Evolutionary conservation across 495 filamentous ascomycete genomes (phyloP), one percentile per base, ranked within the genome.

Genomic region (Melanomma pulvis-pyrius): DNA sequence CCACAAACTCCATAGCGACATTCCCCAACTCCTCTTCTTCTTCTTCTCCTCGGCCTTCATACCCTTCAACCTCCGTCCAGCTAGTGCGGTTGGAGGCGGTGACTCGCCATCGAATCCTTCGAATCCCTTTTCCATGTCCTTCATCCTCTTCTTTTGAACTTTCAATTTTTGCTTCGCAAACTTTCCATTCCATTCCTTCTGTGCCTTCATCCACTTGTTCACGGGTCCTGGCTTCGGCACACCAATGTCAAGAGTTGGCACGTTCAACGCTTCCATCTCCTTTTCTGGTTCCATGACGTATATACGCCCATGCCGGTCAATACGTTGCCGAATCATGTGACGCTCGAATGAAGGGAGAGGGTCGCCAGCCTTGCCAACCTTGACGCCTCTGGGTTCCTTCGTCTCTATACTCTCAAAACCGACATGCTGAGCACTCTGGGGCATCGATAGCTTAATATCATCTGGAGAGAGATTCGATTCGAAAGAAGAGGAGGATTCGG

Each of bases 241-340:
- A 9, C 93, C 93, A 28, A 98, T 82, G 2, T 86, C 79, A 2
- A 84, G 81, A 0, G 81, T 79, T 2, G 83, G 79, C 25, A 94
- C 78, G 21, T 80, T 77, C 41, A 92, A 83, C 2, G 83, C 88
- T 1, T 77, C 70, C n/a, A 92, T 82, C 1, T 88, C 82, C 3
- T 80, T 77, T 11, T 82, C 78, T 0, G 87, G 83, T 0, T 85
- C 82, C 0, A 98, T 81, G 6, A 83, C 81, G 62, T 84, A 87
- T 32, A 92, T 83, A 25, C 81, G 77, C 12, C 93, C 93, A 72
- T 91, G 84, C 15, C 89, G 84, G 66, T 90, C 87, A 32, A 98
- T 87, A 24, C 88, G 81, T 73, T 98, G 91, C 4, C 93, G 90
- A 60, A 98, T 92, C 91, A 97, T 96, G 74, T 96, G 88, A 51